These are phyloP conservation scores for Hortaea werneckii DNA, from an alignment of 2,329 filamentous ascomycete species.

Conservation along the genomic window DNA sequence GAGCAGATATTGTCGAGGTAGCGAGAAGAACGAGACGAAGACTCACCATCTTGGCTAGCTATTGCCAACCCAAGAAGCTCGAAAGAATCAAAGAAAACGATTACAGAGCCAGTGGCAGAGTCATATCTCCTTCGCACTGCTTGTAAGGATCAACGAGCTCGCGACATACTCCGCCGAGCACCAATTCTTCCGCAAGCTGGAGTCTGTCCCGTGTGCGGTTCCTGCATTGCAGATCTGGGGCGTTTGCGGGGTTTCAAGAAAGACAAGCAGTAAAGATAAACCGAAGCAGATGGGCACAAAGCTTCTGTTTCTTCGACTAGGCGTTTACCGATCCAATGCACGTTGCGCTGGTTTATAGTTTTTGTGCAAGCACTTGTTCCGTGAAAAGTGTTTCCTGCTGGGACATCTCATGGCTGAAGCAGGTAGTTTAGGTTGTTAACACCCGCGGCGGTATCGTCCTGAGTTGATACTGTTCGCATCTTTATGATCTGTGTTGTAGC, in stretches of 20 bases:
- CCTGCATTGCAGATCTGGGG: constrained; percentile 1
- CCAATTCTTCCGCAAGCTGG: not conserved
- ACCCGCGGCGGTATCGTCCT: too few relatives aligned
- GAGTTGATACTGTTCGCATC: too few relatives aligned
- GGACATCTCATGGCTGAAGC: too few relatives aligned
- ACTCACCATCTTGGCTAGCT: not conserved
- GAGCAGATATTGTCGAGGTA: not conserved
- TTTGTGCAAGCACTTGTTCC: too few relatives aligned
- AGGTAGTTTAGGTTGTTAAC: too few relatives aligned
- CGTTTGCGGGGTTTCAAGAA: not conserved
- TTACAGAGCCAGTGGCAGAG: not conserved
- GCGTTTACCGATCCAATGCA: too few relatives aligned
- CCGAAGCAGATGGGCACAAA: too few relatives aligned
- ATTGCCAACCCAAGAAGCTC: not conserved
- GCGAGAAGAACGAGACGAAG: not conserved
- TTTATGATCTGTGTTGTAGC: too few relatives aligned
- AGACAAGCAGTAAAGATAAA: too few relatives aligned
- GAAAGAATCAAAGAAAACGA: not conserved
- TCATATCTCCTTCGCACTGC: not conserved
- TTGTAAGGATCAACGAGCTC: not conserved
- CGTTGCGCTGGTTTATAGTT: too few relatives aligned
- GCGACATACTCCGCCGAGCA: not conserved
- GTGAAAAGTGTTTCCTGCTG: too few relatives aligned
- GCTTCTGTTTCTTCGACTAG: too few relatives aligned
- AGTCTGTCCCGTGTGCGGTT: not conserved